Evolutionary conservation across 192 early-diverging fungal species (phyloP).

Genomic region (Linnemannia elongata): DNA sequence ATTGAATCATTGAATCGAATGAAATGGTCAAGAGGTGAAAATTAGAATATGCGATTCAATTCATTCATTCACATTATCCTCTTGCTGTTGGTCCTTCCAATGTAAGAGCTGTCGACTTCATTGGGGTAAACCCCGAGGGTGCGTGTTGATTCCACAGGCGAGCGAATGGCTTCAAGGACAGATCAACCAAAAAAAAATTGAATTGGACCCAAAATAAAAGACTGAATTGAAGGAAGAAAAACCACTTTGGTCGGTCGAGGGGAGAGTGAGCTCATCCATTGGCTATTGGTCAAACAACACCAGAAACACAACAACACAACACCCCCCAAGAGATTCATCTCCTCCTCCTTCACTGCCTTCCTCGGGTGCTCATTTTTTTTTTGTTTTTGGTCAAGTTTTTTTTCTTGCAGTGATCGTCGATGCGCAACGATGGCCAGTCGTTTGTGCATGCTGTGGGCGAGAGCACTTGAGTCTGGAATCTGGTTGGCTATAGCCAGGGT

Average conservation of each 20-base stretch:
- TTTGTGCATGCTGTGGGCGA: conserved; percentile 38
- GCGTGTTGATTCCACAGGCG: conserved; percentile 21
- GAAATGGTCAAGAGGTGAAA: not conserved
- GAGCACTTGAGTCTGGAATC: not conserved
- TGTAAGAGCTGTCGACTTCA: not conserved
- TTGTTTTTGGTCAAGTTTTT: not conserved
- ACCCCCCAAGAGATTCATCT: not conserved
- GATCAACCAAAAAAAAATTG: not conserved
- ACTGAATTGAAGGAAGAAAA: no score
- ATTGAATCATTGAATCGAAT: not conserved
- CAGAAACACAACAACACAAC: not conserved
- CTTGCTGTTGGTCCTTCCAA: not conserved
- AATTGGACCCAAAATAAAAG: not conserved
- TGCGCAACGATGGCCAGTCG: conserved; percentile 42
- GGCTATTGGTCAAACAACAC: not conserved
- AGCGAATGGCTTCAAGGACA: not conserved
- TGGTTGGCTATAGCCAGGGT: conserved; percentile 33
- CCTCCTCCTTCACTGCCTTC: conserved; percentile 3
- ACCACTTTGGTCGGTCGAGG: no score
- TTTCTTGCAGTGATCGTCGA: not conserved
- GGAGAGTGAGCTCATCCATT: not conserved
- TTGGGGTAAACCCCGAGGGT: conserved; percentile 13
- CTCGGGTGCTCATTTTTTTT: not conserved
- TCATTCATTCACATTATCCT: not conserved
- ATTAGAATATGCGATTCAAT: not conserved